Conservation (phyloP, 305 asterid genomes). For the Fraxinus xanthoxyloides region DNA sequence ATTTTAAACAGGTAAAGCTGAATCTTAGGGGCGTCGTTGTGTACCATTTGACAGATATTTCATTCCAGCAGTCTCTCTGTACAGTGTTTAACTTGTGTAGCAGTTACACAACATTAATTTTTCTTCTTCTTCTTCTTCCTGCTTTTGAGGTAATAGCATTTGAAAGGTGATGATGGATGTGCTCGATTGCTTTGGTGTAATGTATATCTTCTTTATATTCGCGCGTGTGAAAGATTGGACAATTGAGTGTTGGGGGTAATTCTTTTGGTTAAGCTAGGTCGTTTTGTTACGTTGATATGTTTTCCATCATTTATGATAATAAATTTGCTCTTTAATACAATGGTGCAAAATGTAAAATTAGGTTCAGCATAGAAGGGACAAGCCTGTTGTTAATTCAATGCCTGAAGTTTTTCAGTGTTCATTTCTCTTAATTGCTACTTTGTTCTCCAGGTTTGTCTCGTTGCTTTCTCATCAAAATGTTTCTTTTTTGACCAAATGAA, state of each 20-base stretch:
- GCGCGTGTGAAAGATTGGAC: constrained; percentile 8
- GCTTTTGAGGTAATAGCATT: neutral
- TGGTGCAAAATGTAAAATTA: constrained; percentile 57
- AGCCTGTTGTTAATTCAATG: constrained; percentile 58
- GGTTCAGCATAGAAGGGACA: constrained; percentile 64
- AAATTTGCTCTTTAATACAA: constrained; percentile 45
- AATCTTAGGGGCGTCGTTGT: neutral
- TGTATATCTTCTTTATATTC: neutral
- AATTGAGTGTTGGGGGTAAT: constrained; percentile 1
- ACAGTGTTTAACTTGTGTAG: neutral
- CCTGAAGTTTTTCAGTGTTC: constrained; percentile 61
- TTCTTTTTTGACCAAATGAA: constrained; percentile 44
- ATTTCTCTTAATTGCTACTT: constrained; percentile 60
- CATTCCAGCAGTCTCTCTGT: neutral
- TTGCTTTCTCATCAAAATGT: constrained; percentile 42
- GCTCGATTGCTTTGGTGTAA: neutral
- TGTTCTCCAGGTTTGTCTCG: constrained; percentile 61
- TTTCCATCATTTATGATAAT: constrained; percentile 28
- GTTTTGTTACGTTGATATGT: constrained; percentile 23
- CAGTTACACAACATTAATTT: neutral
- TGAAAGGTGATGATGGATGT: neutral
- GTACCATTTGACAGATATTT: neutral
- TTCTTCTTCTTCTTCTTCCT: neutral
- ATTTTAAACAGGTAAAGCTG: neutral
- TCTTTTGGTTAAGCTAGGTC: constrained; percentile 19